Evolutionary conservation across 2,329 filamentous ascomycete species (phyloP).

Genomic region (Intubia oerlemansii): DNA sequence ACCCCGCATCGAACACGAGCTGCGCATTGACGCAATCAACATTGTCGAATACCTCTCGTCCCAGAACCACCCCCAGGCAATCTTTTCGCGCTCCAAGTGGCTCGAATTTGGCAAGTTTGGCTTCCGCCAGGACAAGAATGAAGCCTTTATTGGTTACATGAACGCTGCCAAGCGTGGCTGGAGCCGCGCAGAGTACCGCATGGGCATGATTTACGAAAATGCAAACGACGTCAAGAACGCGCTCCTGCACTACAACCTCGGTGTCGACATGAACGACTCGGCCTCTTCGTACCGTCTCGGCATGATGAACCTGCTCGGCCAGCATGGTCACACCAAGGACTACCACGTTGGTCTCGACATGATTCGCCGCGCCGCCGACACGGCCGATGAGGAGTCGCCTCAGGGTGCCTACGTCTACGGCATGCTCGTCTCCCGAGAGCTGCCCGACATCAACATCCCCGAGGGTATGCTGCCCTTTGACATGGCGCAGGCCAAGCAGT

Average conservation of each 20-base stretch:
- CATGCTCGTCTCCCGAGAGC: constrained; percentile 76
- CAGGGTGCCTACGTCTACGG: constrained; percentile 92
- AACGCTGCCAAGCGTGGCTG: constrained; percentile 69
- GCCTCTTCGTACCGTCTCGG: constrained; percentile 72
- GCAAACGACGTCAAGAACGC: constrained; percentile 85
- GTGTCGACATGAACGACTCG: constrained; percentile 63
- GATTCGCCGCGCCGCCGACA: constrained; percentile 64
- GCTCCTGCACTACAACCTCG: constrained; percentile 71
- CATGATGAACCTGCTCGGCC: constrained; percentile 93
- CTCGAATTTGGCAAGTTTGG: constrained; percentile 95
- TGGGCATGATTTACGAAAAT: constrained; percentile 95
- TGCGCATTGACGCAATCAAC: constrained; percentile 74
- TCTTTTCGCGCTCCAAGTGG: constrained; percentile 94
- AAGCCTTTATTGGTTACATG: constrained; percentile 74
- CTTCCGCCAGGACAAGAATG: constrained; percentile 75
- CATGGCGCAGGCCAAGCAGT: constrained; percentile 52
- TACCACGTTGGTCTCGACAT: constrained; percentile 57
- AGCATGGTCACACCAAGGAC: constrained; percentile 77
- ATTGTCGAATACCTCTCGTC: constrained; percentile 79
- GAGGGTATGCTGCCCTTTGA: constrained; percentile 47
- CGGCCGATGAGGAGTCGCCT: constrained; percentile 85
- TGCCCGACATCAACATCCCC: constrained; percentile 77
- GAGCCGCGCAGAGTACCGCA: constrained; percentile 78
- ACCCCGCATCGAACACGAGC: constrained; percentile 70
- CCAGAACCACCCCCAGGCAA: constrained; percentile 79